Evolutionary conservation across 2,329 filamentous ascomycete genomes (phyloP).

Genomic region (Apiospora arundinis): DNA sequence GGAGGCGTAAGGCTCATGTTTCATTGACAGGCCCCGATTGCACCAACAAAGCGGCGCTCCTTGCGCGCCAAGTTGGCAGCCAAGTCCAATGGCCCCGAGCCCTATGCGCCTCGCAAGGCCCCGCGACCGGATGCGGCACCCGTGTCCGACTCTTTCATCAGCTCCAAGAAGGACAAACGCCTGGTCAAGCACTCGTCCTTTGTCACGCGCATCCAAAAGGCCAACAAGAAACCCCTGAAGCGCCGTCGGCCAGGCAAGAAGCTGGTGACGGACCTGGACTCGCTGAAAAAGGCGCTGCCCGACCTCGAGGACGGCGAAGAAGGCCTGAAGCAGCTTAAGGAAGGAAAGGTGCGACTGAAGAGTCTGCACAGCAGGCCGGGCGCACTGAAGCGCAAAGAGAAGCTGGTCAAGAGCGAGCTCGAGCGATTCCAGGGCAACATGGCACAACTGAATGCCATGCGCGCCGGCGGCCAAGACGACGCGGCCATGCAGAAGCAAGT

Average conservation of each 20-base stretch:
- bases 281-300: conserved; percentile 81
- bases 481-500: conserved; percentile 21
- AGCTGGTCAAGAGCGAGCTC: conserved; percentile 79
- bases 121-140: conserved; percentile 58
- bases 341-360: conserved; percentile 73
- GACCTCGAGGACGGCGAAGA: conserved; percentile 58
- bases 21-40: conserved; percentile 45
- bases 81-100: conserved; percentile 52
- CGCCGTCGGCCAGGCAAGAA: conserved; percentile 77
- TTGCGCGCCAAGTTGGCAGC: conserved; percentile 62
- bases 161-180: conserved; percentile 83
- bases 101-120: conserved; percentile 57
- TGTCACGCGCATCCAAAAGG: conserved; percentile 75
- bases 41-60: conserved; percentile 60
- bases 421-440: conserved; percentile 84
- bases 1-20: not conserved
- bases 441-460: conserved; percentile 68
- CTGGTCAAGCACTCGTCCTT: conserved; percentile 82
- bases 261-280: conserved; percentile 75
- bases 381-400: conserved; percentile 83
- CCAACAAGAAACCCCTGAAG: conserved; percentile 60
- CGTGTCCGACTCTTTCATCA: conserved; percentile 63
- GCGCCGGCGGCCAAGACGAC: conserved; percentile 29
- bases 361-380: conserved; percentile 78
- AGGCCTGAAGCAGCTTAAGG: conserved; percentile 46